Evolutionary conservation across 2,329 filamentous ascomycete species (phyloP).

Genomic region (Amauroascus niger): DNA sequence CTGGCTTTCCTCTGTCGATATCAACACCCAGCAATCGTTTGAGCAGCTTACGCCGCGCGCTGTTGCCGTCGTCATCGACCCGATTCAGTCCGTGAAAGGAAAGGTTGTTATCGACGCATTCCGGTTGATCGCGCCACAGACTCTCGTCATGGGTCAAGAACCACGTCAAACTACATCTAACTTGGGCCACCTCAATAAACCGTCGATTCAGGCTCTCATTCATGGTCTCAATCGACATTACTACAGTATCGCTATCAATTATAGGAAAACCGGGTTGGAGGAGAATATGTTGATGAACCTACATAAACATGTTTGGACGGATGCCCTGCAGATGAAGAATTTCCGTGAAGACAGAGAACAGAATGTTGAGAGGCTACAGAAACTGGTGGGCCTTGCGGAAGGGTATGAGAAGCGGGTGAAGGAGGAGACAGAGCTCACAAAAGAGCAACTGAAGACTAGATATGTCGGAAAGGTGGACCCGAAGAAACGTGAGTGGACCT

Average conservation of each 20-base stretch:
- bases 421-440: conserved; percentile 93
- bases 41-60: conserved; percentile 95
- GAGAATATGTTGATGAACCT: conserved; percentile 99
- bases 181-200: conserved; percentile 95
- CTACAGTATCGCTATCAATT: conserved; percentile 98
- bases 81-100: conserved; percentile 98
- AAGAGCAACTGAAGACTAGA: conserved; percentile 95
- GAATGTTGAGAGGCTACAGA: conserved; percentile 81
- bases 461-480: conserved; percentile 98
- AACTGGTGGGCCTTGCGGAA: conserved; percentile 79
- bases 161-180: conserved; percentile 97
- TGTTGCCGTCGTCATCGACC: conserved; percentile 94
- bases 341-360: conserved; percentile 74
- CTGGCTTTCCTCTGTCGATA: conserved; percentile 98
- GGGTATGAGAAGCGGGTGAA: conserved; percentile 98
- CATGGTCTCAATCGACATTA: conserved; percentile 97
- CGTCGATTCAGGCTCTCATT: conserved; percentile 97
- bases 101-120: conserved; percentile 99
- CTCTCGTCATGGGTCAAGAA: conserved; percentile 94
- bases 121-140: conserved; percentile 95
- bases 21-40: conserved; percentile 99
- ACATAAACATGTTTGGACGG: conserved; percentile 99
- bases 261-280: conserved; percentile 91
- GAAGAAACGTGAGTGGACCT: conserved; percentile 65
- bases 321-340: conserved; percentile 92